Percentiles rank a stretch among this genome's conserved stretches.
phyloP scores from a whole-genome alignment of 441 rosid species.

The Erodium moschatum region DNA sequence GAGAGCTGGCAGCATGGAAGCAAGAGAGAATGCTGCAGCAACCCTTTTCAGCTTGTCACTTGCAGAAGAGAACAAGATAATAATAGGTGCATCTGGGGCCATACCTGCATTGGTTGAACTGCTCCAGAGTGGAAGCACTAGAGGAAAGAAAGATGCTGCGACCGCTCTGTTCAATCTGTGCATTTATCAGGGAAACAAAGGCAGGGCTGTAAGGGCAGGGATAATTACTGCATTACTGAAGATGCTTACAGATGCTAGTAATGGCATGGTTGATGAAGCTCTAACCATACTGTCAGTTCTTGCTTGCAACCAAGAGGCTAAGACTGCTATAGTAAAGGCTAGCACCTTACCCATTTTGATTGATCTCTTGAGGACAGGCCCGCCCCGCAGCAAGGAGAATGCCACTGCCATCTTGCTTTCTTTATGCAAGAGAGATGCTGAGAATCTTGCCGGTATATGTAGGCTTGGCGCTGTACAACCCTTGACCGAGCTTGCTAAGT shows the following conservation, averaged over 20 bases:
- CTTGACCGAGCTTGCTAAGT: slow-evolving; percentile 56
- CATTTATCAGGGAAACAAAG: slow-evolving; percentile 73
- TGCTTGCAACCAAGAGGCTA: slow-evolving; percentile 66
- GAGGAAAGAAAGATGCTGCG: slow-evolving; percentile 92
- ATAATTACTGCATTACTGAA: slow-evolving; percentile 49
- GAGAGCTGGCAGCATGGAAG: slow-evolving; percentile 71
- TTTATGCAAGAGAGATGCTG: slow-evolving; percentile 72
- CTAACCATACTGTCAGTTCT: slow-evolving; percentile 68
- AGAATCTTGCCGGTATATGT: slow-evolving; percentile 44
- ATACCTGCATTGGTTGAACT: slow-evolving; percentile 65
- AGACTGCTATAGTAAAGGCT: slow-evolving; percentile 57
- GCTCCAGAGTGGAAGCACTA: slow-evolving; percentile 51
- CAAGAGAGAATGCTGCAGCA: slow-evolving; percentile 85
- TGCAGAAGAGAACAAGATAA: slow-evolving; percentile 77
- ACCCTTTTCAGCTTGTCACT: slow-evolving; percentile 78
- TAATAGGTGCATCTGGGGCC: slow-evolving; percentile 88
- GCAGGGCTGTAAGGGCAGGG: slow-evolving; percentile 77
- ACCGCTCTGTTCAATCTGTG: slow-evolving; percentile 80
- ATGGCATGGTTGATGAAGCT: slow-evolving; percentile 62
- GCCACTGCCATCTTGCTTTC: slow-evolving; percentile 65
- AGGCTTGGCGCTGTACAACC: slow-evolving; percentile 68
- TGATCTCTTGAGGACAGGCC: slow-evolving; percentile 50
- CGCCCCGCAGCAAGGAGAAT: slow-evolving; percentile 62
- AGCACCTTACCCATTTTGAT: slow-evolving; percentile 51
- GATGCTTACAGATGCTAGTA: slow-evolving; percentile 54